Evolutionary conservation across 2,329 filamentous ascomycete genomes (phyloP), one percentile per base, ranked within the genome.

Genomic region (Fusarium scirpi): DNA sequence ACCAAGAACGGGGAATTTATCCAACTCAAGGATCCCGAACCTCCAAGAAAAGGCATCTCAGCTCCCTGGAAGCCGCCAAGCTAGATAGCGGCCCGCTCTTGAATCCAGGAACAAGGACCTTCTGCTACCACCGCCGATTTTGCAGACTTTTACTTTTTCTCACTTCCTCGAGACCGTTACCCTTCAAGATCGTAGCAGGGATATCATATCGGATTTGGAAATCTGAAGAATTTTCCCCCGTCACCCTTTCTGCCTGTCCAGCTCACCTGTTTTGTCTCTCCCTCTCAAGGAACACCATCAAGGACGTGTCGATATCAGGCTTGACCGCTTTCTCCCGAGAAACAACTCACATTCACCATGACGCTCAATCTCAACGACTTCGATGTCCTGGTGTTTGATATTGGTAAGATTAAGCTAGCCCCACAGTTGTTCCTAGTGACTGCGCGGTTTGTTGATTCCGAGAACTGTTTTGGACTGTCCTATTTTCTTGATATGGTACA

Each of bases 341-440:
- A 53, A 49, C 38, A 54, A 46, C 47, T 58, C 52, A 32, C 46
- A 27, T 45, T 49, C 49, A 67, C 62, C 27, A 71, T 76, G 72
- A 65, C 71, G 47, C 66, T 69, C 59, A 75, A 71, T 53, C 74
- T 80, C 44, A 72, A 69, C 47, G 69, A 76, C 34, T 76, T 75
- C 57, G 76, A 80, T 53, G 72, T 80, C 25, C 60, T 81, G 30
- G 66, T 81, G 29, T 80, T 81, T 49, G 79, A 81, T 47, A 81
- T 81, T 69, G 79, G 79, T 81, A 79, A 76, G 74, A 72, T 41
- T 62, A 32, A 72, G 47, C 3, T 56, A 52, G 45, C 53, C 22
- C 54, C 40, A 62, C 44, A 27, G 29, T 62, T 58, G 20, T 45
- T 64, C 27, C 43, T 59, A 41, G 58, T 46, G 32, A 44, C 27